Evolutionary conservation across 306 rosid genomes (phyloP), one percentile per base, ranked within the genome.

Genomic region (Sindora glabra): DNA sequence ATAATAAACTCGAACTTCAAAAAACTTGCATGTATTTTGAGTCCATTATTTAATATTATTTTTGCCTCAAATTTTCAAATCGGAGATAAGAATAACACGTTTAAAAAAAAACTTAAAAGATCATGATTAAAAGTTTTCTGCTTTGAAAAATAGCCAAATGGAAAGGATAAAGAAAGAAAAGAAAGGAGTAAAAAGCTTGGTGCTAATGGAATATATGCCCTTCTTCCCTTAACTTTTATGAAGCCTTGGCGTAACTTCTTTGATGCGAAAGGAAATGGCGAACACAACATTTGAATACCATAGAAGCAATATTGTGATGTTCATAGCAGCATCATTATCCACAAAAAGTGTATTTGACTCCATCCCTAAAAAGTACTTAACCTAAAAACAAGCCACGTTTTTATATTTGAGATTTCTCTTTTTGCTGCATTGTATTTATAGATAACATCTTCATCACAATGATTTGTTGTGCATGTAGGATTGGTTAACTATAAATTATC

Each of bases 201-300:
- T 48, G 67, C 65, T 55, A 8, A 48, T 37, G 72, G 82, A 77
- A 77, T 67, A 71, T 62, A 71, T 77, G 37, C 81, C 61, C 69
- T 54, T 71, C 78, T 56, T 42, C 19, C 16, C 18, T 5, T 33
- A 62, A 48, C 77, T 68, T 77, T 56, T 33, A 71, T 48, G 26
- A 45, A 13, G 59, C 18, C 36, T 60, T 33, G 26, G 15, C 40
- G 64, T 17, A 10, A 5, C 49, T 64, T 29, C n/a, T 48, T 61
- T 60, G 40, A 53, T 22, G 17, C 21, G 67, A 48, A 49, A 29
- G 18, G 65, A 77, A 67, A 67, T 72, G 78, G 74, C 75, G 57
- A 77, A 63, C 78, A 56, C 47, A n/a, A 45, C 38, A 72, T 77
- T 77, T 63, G 72, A 72, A 77, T 71, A 50, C 16, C 60, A 37